phyloP scores from a whole-genome alignment of 1,139 yeast genomes.

The Candida sp. region DNA sequence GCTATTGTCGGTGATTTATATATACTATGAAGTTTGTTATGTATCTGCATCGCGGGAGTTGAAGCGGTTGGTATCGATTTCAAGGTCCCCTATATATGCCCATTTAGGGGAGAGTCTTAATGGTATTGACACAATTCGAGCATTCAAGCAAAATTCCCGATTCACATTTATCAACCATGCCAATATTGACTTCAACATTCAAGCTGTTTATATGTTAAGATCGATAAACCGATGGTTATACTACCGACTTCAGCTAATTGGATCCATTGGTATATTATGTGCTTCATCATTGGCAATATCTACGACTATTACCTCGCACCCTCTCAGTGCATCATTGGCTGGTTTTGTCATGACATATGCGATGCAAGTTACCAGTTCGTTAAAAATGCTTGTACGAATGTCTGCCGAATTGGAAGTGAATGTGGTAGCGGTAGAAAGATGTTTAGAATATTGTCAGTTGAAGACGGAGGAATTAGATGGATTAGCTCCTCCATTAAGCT shows the following conservation, averaged over 20 bases:
- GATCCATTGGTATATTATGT: conserved; percentile 23
- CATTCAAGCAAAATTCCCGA: conserved; percentile 50
- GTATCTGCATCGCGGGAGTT: conserved; percentile 32
- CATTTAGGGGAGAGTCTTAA: conserved; percentile 59
- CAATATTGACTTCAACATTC: conserved; percentile 62
- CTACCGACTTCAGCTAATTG: conserved; percentile 27
- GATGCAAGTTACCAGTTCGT: conserved; percentile 22
- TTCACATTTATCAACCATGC: conserved; percentile 53
- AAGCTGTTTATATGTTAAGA: conserved; percentile 53
- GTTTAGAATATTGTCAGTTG: conserved; percentile 27
- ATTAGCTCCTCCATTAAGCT: conserved; percentile 17
- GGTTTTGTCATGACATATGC: conserved; percentile 36
- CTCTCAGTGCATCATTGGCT: conserved; percentile 25
- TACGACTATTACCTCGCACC: conserved; percentile 15
- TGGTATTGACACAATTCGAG: conserved; percentile 60
- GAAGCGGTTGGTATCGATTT: conserved; percentile 25
- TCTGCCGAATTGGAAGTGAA: conserved; percentile 31
- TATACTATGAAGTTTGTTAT: conserved; percentile 22
- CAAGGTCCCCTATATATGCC: conserved; percentile 57
- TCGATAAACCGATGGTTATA: conserved; percentile 31
- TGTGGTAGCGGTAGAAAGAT: conserved; percentile 29
- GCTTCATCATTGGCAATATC: conserved; percentile 21
- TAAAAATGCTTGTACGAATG: conserved; percentile 23
- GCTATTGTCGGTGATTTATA: conserved; percentile 21
- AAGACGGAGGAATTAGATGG: conserved; percentile 22